A percentile compares a stretch with the other conserved stretches of the same genome.
These are phyloP conservation scores for Camellia sinensis DNA, from an alignment of 148 eudicot genomes.

Conservation along the genomic window DNA sequence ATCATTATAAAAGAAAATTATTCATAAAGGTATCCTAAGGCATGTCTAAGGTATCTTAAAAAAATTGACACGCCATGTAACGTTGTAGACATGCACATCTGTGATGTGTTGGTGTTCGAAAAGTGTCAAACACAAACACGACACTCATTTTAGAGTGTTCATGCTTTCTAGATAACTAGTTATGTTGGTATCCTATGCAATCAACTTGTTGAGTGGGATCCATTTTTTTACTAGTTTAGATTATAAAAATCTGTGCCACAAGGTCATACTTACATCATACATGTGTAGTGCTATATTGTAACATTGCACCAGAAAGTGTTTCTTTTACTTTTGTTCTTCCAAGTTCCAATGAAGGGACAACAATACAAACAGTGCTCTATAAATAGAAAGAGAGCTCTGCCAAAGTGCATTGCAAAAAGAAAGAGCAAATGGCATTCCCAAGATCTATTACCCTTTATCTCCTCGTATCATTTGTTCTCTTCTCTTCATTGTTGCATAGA, in stretches of 20 bases:
- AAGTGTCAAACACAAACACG: too few relatives aligned
- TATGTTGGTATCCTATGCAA: neutral
- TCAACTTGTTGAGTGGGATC: neutral
- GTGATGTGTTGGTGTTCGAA: too few relatives aligned
- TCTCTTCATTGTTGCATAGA: slow-evolving; percentile 29
- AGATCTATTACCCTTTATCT: slow-evolving; percentile 20
- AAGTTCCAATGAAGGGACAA: neutral
- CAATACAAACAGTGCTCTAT: slow-evolving; percentile 14
- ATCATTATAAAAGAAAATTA: too few relatives aligned
- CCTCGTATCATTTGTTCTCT: slow-evolving; percentile 30
- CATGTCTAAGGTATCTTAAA: too few relatives aligned
- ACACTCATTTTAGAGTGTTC: too few relatives aligned
- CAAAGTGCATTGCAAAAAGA: slow-evolving; percentile 16
- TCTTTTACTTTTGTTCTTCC: neutral
- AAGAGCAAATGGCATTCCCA: slow-evolving; percentile 9
- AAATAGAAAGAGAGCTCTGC: slow-evolving; percentile 16
- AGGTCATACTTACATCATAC: neutral
- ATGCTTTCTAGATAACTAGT: neutral
- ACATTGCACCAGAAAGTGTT: slow-evolving; percentile 1
- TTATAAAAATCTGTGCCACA: neutral
- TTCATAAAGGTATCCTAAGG: too few relatives aligned
- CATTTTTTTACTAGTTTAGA: too few relatives aligned
- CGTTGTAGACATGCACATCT: too few relatives aligned
- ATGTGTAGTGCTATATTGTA: slow-evolving; percentile 16
- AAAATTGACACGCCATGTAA: too few relatives aligned